These are phyloP conservation scores for Limonium bicolor DNA, from an alignment of 148 eudicot species.

Conservation along the genomic window DNA sequence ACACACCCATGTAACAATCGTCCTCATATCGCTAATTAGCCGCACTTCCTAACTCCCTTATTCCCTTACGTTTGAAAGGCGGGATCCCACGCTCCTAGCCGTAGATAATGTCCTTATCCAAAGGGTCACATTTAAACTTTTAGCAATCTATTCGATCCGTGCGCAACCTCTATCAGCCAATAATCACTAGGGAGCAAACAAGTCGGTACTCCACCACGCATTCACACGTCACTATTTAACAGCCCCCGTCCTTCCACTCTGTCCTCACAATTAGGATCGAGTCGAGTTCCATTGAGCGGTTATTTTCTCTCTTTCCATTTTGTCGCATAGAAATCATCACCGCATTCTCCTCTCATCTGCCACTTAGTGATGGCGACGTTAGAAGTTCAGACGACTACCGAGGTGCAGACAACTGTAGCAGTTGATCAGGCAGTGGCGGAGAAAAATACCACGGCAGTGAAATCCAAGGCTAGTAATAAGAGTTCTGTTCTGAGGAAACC, in stretches of 20 bases:
- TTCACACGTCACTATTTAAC: slow-evolving; percentile 8
- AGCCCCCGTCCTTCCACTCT: background rate
- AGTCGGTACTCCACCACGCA: background rate
- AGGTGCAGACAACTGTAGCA: background rate
- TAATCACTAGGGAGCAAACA: no score
- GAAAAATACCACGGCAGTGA: background rate
- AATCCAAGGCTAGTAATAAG: slow-evolving; percentile 2
- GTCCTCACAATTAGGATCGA: background rate
- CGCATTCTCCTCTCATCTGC: background rate
- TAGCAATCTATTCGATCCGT: slow-evolving; percentile 6
- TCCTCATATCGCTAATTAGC: background rate
- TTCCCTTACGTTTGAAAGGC: background rate
- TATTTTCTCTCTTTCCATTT: background rate
- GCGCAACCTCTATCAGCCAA: slow-evolving; percentile 10
- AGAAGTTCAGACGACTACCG: background rate
- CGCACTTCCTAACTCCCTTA: background rate
- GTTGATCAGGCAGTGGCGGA: background rate
- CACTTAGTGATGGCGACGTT: background rate
- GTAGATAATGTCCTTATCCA: slow-evolving; percentile 8
- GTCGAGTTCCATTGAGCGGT: slow-evolving; percentile 1
- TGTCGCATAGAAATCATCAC: background rate
- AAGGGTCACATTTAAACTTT: slow-evolving; percentile 7
- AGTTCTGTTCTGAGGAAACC: slow-evolving; percentile 4
- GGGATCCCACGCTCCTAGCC: slow-evolving; percentile 3
- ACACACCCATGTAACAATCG: slow-evolving; percentile 10